Base-by-base conservation (phyloP, 768 basidiomycete species). In the Porphyrellus cyaneotinctus region DNA sequence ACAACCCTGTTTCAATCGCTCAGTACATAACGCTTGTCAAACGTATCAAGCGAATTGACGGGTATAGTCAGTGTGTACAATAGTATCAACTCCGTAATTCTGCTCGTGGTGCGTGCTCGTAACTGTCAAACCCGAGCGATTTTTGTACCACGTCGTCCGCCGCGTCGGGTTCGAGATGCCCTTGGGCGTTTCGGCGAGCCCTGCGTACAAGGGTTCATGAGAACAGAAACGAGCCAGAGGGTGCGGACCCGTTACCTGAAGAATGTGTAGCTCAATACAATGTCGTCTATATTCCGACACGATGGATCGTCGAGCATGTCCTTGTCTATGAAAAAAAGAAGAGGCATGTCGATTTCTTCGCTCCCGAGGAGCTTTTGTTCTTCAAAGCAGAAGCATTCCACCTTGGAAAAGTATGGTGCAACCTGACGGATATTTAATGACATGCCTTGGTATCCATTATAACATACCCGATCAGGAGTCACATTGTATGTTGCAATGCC, bases 401-500 rank as follows among this genome's bases (percentile, higher is more conserved):
- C 93, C 74, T 99, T 99, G 46, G 95, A 93, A 66, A 99, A 99
- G 70, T 98, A 98, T 0, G 95, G 94, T 10, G 97, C 97, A 59
- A 98, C 81, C 95, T 97, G 46, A 43, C 15, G 20, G 6, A 12
- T 14, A 15, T 36, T 20, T 15, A 36, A 47, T 12, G 56, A 39
- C 35, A 15, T 22, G 22, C 28, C 17, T 18, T 46, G 31, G 15
- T 12, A 28, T 15, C n/a, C 35, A 24, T 15, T 1, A 12, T 8
- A 10, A 74, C 87, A 42, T 64, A 97, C 95, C 69, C 95, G 81
- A 66, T 92, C 91, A n/a, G 97, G 97, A 0, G 95, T 95, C 56
- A 97, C 95, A 70, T 98, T 99, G 68, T 99, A 99, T 6, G 97
- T 98, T 31, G 95, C 95, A 68, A 99, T 98, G 2, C 97, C 97